Evolutionary conservation across 106 monocot species (phyloP).

Genomic region (Allium cepa): DNA sequence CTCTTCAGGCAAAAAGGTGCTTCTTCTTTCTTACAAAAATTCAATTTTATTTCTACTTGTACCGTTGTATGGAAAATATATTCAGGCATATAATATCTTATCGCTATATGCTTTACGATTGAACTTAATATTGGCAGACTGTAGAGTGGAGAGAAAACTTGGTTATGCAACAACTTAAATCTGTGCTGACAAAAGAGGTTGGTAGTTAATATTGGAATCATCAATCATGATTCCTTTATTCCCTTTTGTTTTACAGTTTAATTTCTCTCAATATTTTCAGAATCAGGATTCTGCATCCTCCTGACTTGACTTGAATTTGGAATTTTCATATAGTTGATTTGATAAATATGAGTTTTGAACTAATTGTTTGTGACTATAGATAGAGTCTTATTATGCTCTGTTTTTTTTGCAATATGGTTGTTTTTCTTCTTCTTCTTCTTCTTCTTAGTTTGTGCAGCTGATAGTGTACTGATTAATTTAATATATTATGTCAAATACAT

Average conservation of each 20-base stretch:
- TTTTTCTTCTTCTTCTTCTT: too few relatives aligned
- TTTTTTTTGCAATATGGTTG: too few relatives aligned
- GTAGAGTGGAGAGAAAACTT: constrained; percentile 10
- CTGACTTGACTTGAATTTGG: background rate
- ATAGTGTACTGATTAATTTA: too few relatives aligned
- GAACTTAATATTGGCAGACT: constrained; percentile 3
- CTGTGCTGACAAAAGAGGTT: constrained; percentile 19
- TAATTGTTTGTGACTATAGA: background rate
- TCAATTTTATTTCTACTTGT: background rate
- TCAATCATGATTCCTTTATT: background rate
- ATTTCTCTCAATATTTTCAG: background rate
- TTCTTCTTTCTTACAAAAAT: constrained; percentile 2
- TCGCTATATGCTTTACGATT: background rate
- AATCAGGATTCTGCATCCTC: background rate
- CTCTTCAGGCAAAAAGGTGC: constrained; percentile 23
- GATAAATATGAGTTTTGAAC: background rate
- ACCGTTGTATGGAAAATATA: background rate
- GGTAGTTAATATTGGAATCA: background rate
- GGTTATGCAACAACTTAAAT: constrained; percentile 6
- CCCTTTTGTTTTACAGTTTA: background rate
- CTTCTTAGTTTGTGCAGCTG: too few relatives aligned
- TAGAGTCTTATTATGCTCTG: background rate
- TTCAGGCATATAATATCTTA: background rate
- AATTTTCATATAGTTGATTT: background rate
- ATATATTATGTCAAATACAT: too few relatives aligned